phyloP scores from a whole-genome alignment of 495 filamentous ascomycete genomes.

The Cairneyella variabilis region DNA sequence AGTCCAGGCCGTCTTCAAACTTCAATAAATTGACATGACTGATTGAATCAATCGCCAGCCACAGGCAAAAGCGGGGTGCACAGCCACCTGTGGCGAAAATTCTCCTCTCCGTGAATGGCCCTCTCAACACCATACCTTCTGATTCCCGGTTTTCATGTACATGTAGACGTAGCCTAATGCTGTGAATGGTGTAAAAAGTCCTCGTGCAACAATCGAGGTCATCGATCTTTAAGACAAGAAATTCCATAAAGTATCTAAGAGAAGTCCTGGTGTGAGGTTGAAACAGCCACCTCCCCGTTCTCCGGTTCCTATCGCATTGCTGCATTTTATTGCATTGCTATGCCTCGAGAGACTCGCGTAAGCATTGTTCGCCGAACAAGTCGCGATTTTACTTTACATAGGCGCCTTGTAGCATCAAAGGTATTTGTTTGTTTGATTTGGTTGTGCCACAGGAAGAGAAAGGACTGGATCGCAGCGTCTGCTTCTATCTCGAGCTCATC shows the following conservation, averaged over 20 bases:
- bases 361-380: neutral
- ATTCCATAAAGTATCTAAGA: neutral
- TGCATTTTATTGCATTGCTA: too few relatives aligned
- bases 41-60: neutral
- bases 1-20: too few relatives aligned
- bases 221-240: too few relatives aligned
- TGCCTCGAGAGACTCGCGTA: neutral
- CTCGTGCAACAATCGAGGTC: too few relatives aligned
- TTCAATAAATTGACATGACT: neutral
- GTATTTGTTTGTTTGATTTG: neutral
- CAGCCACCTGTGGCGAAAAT: neutral
- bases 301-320: neutral
- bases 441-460: neutral
- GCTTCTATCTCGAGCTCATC: neutral
- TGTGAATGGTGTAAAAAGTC: neutral
- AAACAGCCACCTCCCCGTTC: neutral
- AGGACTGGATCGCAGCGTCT: neutral
- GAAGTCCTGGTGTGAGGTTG: neutral
- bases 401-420: neutral
- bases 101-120: neutral
- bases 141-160: neutral
- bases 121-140: neutral
- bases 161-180: neutral
- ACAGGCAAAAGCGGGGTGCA: neutral
- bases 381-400: neutral